Base-by-base conservation (phyloP, 306 rosid species). In the Vicia faba region DNA sequence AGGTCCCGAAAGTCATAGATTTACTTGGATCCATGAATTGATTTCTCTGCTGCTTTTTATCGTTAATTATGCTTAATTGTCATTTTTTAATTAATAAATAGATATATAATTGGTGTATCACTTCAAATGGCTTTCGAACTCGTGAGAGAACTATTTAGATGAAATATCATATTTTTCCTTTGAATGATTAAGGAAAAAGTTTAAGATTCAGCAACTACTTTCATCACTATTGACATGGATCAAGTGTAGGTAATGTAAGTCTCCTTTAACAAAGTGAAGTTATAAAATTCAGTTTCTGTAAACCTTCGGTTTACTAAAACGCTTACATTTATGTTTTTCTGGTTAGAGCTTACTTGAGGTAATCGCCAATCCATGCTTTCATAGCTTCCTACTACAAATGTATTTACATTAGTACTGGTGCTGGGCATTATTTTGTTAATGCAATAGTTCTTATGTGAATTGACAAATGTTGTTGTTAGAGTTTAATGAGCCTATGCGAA, bases 1-100 rank as follows among this genome's bases (percentile, higher is more conserved):
- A 74, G 74, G 74, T 33, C 51, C 64, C 23, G 65, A 56, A 62
- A 23, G 64, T 65, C 12, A 43, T 43, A 19, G 45, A 58, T 76
- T 40, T 40, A 12, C 23, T 59, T 50, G 33, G 44, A 45, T 67
- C 56, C 59, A 28, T 49, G 33, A 46, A 56, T 66, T 45, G 54
- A 73, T 73, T 50, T 35, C 44, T 58, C 31, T 53, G 58, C 40
- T 25, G 63, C 36, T 46, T 8, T 49, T 72, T 44, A 56, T 63
- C 57, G 61, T 74, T 69, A 46, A 68, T 29, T 43, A 55, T 18
- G 25, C 36, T 45, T 64, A 45, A 26, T 57, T 53, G 40, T 13
- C 55, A 64, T 54, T 53, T 53, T 49, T 53, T 53, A 20, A 23
- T 53, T 53, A 20, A 53, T 53, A 11, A 23, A 53, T 59, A 73